A percentile compares a stretch with the other conserved stretches of the same genome.
phyloP scores from a whole-genome alignment of 371 early-diverging fungal genomes.

The Apophysomyces trapeziformis region DNA sequence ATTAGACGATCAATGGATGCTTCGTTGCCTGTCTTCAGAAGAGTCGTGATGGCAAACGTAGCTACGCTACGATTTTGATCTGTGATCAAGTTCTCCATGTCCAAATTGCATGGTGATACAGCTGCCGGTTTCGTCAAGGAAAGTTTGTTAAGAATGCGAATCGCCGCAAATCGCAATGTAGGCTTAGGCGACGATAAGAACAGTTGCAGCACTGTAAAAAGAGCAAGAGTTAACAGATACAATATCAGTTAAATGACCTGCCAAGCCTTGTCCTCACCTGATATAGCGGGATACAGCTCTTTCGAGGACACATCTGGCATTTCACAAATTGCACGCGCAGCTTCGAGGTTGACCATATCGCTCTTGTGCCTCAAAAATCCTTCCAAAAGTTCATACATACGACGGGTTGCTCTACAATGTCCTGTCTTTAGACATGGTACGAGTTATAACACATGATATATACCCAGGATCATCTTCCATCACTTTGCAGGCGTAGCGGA shows the following conservation, averaged over 20 bases:
- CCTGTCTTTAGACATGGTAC: neutral
- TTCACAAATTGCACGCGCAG: constrained; percentile 96
- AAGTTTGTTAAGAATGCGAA: constrained; percentile 92
- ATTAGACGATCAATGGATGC: constrained; percentile 96
- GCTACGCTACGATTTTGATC: constrained; percentile 97
- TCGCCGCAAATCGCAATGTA: constrained; percentile 94
- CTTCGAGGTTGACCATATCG: constrained; percentile 97
- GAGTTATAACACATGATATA: neutral
- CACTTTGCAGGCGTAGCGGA: constrained; percentile 91
- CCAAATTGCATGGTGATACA: constrained; percentile 93
- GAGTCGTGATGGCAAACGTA: constrained; percentile 98
- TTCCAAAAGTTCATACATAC: constrained; percentile 85
- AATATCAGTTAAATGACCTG: no score
- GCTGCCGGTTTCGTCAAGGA: constrained; percentile 88
- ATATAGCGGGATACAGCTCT: constrained; percentile 91
- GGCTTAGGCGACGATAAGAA: constrained; percentile 93
- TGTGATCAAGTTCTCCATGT: constrained; percentile 96
- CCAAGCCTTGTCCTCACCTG: constrained; percentile 48
- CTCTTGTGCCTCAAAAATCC: constrained; percentile 91
- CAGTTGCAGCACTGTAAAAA: constrained; percentile 76
- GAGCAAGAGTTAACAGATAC: neutral
- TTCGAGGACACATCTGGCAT: constrained; percentile 81
- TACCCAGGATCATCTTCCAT: constrained; percentile 89
- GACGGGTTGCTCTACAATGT: constrained; percentile 60
- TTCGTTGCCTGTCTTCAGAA: constrained; percentile 98